Evolutionary conservation across 495 filamentous ascomycete species (phyloP).

Genomic region (Entonaema liquescens): DNA sequence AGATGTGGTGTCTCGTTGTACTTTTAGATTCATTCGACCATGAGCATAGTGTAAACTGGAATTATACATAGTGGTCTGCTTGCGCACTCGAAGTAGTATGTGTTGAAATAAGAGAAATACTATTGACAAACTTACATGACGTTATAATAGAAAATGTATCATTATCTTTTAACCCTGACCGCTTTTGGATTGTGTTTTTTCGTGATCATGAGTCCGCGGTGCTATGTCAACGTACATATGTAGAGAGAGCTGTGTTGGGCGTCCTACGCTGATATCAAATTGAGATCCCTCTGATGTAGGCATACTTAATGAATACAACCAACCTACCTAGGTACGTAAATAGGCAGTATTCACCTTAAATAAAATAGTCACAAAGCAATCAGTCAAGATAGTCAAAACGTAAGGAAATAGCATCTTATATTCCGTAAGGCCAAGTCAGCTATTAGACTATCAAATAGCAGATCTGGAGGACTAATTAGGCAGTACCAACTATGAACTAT

Average conservation of each 20-base stretch:
- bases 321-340: not conserved
- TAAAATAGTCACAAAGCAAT: not conserved
- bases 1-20: not conserved
- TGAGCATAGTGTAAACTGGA: too few relatives aligned
- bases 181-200: not conserved
- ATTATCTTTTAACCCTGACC: not conserved
- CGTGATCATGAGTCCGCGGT: not conserved
- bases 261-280: too few relatives aligned
- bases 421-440: not conserved
- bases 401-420: not conserved
- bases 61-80: not conserved
- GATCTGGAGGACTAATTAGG: not conserved
- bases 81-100: not conserved
- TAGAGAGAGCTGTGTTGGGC: too few relatives aligned
- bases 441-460: not conserved
- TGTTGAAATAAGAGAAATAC: not conserved
- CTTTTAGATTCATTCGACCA: not conserved
- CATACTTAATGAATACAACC: not conserved
- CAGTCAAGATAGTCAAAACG: not conserved
- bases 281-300: too few relatives aligned
- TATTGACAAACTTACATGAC: not conserved
- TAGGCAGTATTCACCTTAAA: not conserved
- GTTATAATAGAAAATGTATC: not conserved
- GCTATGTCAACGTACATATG: not conserved
- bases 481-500: conserved; percentile 1